Conservation (phyloP, 1,284 basidiomycete species). For the Trametes hirsuta region DNA sequence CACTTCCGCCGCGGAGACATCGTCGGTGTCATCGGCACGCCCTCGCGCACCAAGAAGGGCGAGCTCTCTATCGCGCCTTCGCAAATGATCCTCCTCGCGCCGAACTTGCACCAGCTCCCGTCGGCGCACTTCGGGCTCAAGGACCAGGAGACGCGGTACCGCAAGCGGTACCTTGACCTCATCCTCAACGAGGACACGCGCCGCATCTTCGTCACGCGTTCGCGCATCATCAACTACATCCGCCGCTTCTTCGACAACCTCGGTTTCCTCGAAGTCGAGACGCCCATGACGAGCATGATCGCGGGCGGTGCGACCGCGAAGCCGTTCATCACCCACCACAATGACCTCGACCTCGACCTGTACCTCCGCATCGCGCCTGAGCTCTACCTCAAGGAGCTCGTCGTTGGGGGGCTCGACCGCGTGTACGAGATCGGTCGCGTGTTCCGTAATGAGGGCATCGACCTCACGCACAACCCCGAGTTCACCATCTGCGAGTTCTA, state of each 20-base stretch:
- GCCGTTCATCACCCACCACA: conserved; percentile 99
- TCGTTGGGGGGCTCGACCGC: conserved; percentile 96
- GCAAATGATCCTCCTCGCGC: conserved; percentile 88
- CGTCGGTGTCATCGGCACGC: conserved; percentile 89
- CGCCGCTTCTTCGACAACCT: conserved; percentile 90
- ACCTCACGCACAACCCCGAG: conserved; percentile 97
- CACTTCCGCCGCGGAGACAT: conserved; percentile 95
- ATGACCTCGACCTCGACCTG: conserved; percentile 97
- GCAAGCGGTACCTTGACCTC: conserved; percentile 98
- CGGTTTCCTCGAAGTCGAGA: conserved; percentile 99
- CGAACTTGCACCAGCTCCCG: conserved; percentile 95
- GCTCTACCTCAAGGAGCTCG: conserved; percentile 96
- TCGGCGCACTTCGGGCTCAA: conserved; percentile 90
- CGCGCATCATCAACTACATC: conserved; percentile 88
- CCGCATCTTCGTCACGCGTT: conserved; percentile 89
- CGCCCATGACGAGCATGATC: conserved; percentile 97
- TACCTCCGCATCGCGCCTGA: conserved; percentile 98
- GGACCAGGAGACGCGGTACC: conserved; percentile 96
- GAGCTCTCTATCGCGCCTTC: conserved; percentile 92
- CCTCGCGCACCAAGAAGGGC: conserved; percentile 94
- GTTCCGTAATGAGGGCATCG: conserved; percentile 99
- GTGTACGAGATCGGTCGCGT: conserved; percentile 99
- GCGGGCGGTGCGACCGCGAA: conserved; percentile 98
- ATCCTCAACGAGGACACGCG: conserved; percentile 94
- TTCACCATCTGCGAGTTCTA: conserved; percentile 99